Conservation (phyloP, 202 grass and related monocot species). For the Panicum virgatum region DNA sequence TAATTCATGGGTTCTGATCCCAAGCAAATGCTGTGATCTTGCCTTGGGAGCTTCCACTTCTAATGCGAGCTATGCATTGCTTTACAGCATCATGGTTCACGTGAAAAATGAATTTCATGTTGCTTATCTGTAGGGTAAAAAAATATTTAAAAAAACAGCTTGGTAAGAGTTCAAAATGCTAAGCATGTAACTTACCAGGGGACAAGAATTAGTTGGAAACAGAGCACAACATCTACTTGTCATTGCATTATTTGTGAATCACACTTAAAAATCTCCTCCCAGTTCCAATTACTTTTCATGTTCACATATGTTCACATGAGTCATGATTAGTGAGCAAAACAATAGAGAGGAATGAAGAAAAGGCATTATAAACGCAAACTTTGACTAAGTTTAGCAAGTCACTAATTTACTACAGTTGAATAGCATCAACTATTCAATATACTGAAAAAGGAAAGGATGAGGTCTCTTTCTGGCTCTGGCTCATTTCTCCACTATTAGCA, state of each 20-base stretch:
- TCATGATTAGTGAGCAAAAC: too few species aligned
- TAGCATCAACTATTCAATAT: slow-evolving; percentile 3
- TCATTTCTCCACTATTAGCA: not conserved
- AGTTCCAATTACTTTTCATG: slow-evolving; percentile 4
- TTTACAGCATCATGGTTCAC: slow-evolving; percentile 62
- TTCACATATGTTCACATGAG: not conserved
- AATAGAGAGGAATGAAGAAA: not conserved
- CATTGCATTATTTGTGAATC: not conserved
- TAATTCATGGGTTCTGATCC: slow-evolving; percentile 38
- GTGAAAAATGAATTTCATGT: slow-evolving; percentile 79
- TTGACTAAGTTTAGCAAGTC: not conserved
- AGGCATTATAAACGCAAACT: not conserved
- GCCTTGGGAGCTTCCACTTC: slow-evolving; percentile 20
- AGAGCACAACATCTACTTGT: not conserved
- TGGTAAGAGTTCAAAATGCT: not conserved
- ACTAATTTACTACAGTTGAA: not conserved
- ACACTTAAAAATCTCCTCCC: not conserved
- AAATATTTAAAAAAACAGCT: not conserved
- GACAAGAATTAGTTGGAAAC: slow-evolving; percentile 31
- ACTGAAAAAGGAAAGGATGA: not conserved
- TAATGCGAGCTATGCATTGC: slow-evolving; percentile 14
- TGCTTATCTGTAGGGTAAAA: slow-evolving; percentile 54
- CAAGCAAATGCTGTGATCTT: slow-evolving; percentile 32
- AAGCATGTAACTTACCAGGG: not conserved
- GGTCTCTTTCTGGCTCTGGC: not conserved